These are phyloP conservation scores for Phytophthora niederhauseri DNA, from an alignment of 352 stramenopile species.

Conservation along the genomic window DNA sequence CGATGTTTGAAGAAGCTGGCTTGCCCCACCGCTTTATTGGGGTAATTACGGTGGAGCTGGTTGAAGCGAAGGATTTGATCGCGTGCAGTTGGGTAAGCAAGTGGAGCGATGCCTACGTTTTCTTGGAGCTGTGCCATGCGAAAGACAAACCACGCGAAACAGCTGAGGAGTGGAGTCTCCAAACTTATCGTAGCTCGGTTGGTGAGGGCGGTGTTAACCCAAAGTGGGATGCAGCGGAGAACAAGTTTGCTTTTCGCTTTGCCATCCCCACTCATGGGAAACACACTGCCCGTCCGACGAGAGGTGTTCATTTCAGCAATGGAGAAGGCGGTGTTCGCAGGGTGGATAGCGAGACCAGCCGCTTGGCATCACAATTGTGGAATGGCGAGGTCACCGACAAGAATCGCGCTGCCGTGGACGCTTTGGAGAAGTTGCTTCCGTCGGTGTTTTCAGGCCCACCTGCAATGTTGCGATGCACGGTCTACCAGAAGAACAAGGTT, in stretches of 20 bases:
- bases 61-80: slow-evolving; percentile 77
- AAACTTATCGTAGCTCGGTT: slow-evolving; percentile 74
- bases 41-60: slow-evolving; percentile 66
- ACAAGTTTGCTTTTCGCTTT: slow-evolving; percentile 78
- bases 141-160: slow-evolving; percentile 39
- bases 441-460: slow-evolving; percentile 69
- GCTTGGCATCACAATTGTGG: slow-evolving; percentile 49
- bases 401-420: slow-evolving; percentile 41
- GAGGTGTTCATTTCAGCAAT: slow-evolving; percentile 24
- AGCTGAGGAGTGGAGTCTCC: slow-evolving; percentile 73
- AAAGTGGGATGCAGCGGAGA: slow-evolving; percentile 52
- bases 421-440: slow-evolving; percentile 65
- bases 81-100: slow-evolving; percentile 68
- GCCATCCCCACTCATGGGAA: slow-evolving; percentile 72
- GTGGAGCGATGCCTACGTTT: slow-evolving; percentile 81
- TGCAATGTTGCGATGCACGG: slow-evolving; percentile 56
- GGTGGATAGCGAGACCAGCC: slow-evolving; percentile 21
- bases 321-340: neutral
- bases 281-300: slow-evolving; percentile 35
- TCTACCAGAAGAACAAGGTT: slow-evolving; percentile 86
- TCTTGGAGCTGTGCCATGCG: slow-evolving; percentile 60
- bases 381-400: slow-evolving; percentile 37
- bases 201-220: slow-evolving; percentile 60
- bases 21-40: slow-evolving; percentile 80
- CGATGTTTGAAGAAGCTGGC: slow-evolving; percentile 77